These are phyloP conservation scores for Chrysoporthe puriensis DNA, from an alignment of 2,329 filamentous ascomycete species.

Conservation along the genomic window DNA sequence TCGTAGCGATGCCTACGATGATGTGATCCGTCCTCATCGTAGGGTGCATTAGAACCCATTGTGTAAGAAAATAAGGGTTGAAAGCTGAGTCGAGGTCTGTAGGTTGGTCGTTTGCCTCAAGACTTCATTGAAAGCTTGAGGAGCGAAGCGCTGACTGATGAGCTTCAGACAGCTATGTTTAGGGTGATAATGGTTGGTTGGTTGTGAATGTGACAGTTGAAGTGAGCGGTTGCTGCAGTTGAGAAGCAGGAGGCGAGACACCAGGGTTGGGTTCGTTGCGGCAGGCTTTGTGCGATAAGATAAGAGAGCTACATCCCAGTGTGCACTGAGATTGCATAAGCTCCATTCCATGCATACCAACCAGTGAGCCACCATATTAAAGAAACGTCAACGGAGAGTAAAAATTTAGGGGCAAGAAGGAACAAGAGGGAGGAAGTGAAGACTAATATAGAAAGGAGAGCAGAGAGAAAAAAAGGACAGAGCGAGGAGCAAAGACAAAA, in stretches of 20 bases:
- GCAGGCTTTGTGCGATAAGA: background rate
- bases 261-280: background rate
- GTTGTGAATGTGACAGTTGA: background rate
- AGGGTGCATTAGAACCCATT: conserved; percentile 18
- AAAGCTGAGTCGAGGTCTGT: background rate
- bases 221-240: background rate
- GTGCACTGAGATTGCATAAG: background rate
- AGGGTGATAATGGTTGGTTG: background rate
- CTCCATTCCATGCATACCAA: background rate
- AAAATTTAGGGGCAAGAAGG: background rate
- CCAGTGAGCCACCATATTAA: background rate
- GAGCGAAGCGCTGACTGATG: background rate
- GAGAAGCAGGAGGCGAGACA: background rate
- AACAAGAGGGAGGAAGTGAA: background rate
- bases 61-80: background rate
- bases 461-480: background rate
- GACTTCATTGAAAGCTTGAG: background rate
- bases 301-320: conserved; percentile 1
- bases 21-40: conserved; percentile 10
- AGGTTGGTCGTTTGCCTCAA: background rate
- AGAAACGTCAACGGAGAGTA: background rate
- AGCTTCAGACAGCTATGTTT: background rate
- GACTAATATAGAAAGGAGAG: background rate
- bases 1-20: conserved; percentile 5
- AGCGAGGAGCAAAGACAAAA: background rate